Conservation (phyloP, 1,139 yeast species). For the Pichia sp. region DNA sequence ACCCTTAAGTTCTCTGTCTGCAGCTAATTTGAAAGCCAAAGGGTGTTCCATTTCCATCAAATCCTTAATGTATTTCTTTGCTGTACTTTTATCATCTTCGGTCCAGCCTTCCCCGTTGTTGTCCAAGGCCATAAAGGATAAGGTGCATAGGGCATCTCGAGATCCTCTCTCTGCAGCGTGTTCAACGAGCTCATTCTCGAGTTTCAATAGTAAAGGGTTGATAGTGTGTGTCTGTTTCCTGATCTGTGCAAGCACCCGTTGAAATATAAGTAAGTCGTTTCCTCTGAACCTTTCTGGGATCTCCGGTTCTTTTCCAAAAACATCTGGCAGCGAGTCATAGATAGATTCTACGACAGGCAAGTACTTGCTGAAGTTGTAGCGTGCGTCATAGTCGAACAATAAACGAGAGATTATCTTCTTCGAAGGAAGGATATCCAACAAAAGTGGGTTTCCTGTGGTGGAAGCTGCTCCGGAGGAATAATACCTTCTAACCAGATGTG, state of each 20-base stretch:
- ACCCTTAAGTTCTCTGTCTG: constrained; percentile 38
- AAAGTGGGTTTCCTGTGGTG: constrained; percentile 36
- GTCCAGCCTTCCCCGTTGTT: constrained; percentile 26
- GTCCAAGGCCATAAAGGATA: constrained; percentile 59
- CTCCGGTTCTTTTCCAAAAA: constrained; percentile 8
- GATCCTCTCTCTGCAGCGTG: constrained; percentile 81
- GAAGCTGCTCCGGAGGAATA: constrained; percentile 14
- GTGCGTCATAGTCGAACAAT: constrained; percentile 61
- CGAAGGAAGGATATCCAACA: constrained; percentile 53
- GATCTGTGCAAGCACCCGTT: constrained; percentile 58
- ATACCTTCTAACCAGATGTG: background rate
- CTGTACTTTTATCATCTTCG: constrained; percentile 42
- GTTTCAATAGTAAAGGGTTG: constrained; percentile 48
- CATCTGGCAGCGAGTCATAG: constrained; percentile 41
- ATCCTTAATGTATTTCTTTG: constrained; percentile 55
- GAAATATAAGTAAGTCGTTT: constrained; percentile 62
- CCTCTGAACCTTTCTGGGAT: constrained; percentile 37
- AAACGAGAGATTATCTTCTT: constrained; percentile 53
- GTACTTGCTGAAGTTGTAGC: constrained; percentile 49
- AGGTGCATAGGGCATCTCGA: constrained; percentile 70
- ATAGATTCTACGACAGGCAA: constrained; percentile 49
- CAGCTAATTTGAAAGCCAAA: constrained; percentile 45
- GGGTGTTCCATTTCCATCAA: constrained; percentile 45
- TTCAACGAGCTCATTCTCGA: constrained; percentile 71
- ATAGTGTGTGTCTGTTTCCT: constrained; percentile 57